A percentile compares a stretch with the other conserved stretches of the same genome.
These are phyloP conservation scores for Colletotrichum magnum DNA, from an alignment of 2,329 filamentous ascomycete species.

Conservation along the genomic window DNA sequence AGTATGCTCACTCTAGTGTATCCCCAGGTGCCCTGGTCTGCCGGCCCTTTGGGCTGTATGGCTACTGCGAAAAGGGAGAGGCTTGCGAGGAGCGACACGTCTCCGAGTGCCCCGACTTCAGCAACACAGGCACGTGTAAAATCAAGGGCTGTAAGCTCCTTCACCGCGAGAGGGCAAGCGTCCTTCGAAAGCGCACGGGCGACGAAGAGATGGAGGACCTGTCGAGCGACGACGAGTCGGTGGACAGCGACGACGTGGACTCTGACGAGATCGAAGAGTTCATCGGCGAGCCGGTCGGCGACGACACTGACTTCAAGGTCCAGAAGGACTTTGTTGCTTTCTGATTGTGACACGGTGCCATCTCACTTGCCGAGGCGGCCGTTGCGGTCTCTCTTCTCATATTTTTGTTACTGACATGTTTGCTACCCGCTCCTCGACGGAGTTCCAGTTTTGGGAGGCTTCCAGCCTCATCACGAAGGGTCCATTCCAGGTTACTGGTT, in stretches of 20 bases:
- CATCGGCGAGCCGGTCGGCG: slow-evolving; percentile 67
- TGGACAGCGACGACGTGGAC: slow-evolving; percentile 83
- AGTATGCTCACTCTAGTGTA: slow-evolving; percentile 87
- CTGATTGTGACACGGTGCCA: slow-evolving; percentile 44
- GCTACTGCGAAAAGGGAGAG: slow-evolving; percentile 89
- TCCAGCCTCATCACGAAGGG: not conserved
- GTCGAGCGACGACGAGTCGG: slow-evolving; percentile 82
- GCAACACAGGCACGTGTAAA: slow-evolving; percentile 89
- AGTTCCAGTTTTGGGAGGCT: slow-evolving; percentile 8
- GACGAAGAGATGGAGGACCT: slow-evolving; percentile 76
- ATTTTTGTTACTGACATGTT: slow-evolving; percentile 35
- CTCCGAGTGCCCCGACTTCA: slow-evolving; percentile 94
- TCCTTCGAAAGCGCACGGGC: slow-evolving; percentile 74
- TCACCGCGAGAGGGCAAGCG: slow-evolving; percentile 89
- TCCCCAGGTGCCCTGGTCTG: slow-evolving; percentile 85
- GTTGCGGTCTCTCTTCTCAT: not conserved
- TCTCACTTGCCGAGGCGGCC: slow-evolving; percentile 25
- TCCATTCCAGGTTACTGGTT: slow-evolving; percentile 13
- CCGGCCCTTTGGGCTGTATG: slow-evolving; percentile 84
- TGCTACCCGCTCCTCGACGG: slow-evolving; percentile 35
- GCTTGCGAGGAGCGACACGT: slow-evolving; percentile 87
- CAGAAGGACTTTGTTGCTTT: slow-evolving; percentile 72
- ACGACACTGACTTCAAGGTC: slow-evolving; percentile 69
- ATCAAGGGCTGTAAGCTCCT: slow-evolving; percentile 85
- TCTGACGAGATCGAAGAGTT: slow-evolving; percentile 81